Conservation (phyloP, 2,329 filamentous ascomycete genomes). For the Diaporthe sp. region DNA sequence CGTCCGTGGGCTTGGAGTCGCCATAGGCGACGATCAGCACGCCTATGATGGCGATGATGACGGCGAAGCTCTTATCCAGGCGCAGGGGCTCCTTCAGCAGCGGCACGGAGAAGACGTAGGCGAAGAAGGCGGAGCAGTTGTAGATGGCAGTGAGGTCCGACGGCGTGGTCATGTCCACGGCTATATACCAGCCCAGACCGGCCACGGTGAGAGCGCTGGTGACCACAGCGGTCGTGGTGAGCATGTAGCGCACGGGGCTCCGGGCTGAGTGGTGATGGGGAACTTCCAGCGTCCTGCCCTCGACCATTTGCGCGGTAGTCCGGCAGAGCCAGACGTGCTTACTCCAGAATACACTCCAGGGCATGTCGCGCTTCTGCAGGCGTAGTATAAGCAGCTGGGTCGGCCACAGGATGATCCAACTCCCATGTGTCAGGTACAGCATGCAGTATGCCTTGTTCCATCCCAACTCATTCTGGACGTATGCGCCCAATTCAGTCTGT, state of each 20-base stretch:
- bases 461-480: slow-evolving; percentile 91
- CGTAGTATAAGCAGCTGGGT: slow-evolving; percentile 85
- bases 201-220: slow-evolving; percentile 90
- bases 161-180: slow-evolving; percentile 92
- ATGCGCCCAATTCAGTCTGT: slow-evolving; percentile 95
- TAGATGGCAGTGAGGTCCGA: slow-evolving; percentile 98
- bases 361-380: slow-evolving; percentile 81
- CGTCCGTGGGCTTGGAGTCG: slow-evolving; percentile 67
- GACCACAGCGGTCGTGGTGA: slow-evolving; percentile 83
- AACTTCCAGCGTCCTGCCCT: slow-evolving; percentile 81
- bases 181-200: slow-evolving; percentile 94
- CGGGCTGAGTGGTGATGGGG: slow-evolving; percentile 58
- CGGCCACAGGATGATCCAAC: slow-evolving; percentile 93
- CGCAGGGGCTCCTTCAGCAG: slow-evolving; percentile 88
- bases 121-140: slow-evolving; percentile 99
- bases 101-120: slow-evolving; percentile 95
- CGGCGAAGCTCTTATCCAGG: slow-evolving; percentile 87
- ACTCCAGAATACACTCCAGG: slow-evolving; percentile 90
- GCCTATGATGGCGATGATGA: slow-evolving; percentile 87
- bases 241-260: slow-evolving; percentile 76
- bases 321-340: slow-evolving; percentile 65
- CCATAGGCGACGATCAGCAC: slow-evolving; percentile 97
- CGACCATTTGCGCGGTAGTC: slow-evolving; percentile 83
- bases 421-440: slow-evolving; percentile 97
- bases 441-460: slow-evolving; percentile 99